Percentiles rank a stretch among this genome's conserved stretches.
Conservation (phyloP, 106 monocot species). For the Agapanthus africanus region DNA sequence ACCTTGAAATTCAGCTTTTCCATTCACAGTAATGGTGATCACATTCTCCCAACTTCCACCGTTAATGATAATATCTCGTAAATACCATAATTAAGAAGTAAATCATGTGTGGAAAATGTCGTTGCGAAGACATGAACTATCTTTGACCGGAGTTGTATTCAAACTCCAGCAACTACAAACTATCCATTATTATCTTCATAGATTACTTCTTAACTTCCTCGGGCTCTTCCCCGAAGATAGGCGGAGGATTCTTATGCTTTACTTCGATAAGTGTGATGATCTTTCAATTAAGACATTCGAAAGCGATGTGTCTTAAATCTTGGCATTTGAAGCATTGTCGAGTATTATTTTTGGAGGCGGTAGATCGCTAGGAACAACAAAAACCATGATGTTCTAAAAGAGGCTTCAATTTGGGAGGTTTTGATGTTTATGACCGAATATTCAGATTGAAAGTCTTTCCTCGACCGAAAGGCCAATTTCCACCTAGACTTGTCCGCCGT, state of each 20-base stretch:
- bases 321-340: conserved; percentile 16
- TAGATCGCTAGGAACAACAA: not conserved
- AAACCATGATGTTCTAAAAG: not conserved
- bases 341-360: conserved; percentile 6
- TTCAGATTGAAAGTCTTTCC: not conserved
- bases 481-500: too few species aligned
- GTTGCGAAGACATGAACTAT: not conserved
- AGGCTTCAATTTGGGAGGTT: not conserved
- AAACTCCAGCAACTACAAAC: not conserved
- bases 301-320: conserved; percentile 9
- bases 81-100: not conserved
- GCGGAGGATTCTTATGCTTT: not conserved
- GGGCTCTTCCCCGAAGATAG: conserved; percentile 3
- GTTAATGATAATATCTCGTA: not conserved
- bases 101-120: conserved; percentile 3
- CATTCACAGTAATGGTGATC: not conserved
- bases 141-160: not conserved
- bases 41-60: conserved; percentile 2
- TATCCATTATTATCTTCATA: not conserved
- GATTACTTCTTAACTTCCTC: not conserved
- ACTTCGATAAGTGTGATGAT: conserved; percentile 5
- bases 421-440: not conserved
- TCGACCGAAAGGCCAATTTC: too few species aligned
- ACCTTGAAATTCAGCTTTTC: not conserved
- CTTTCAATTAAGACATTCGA: conserved; percentile 15